Evolutionary conservation across 2,329 filamentous ascomycete genomes (phyloP).

Genomic region (Epichloe gansuensis): DNA sequence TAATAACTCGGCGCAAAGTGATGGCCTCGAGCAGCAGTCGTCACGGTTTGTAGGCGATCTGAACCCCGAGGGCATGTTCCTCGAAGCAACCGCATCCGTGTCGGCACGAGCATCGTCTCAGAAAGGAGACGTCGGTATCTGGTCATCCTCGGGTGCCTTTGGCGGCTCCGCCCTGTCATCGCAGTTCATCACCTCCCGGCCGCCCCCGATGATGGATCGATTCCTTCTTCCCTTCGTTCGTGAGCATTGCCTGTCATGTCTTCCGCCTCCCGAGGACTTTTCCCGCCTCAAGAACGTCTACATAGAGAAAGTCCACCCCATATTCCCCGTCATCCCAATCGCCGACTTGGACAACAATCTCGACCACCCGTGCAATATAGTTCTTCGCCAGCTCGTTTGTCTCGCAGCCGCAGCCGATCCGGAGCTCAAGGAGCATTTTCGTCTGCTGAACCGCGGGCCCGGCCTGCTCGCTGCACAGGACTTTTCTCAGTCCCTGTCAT

Average conservation of each 20-base stretch:
- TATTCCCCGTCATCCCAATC: constrained; percentile 38
- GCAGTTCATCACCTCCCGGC: constrained; percentile 25
- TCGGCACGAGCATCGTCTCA: constrained; percentile 25
- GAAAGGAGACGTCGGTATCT: constrained; percentile 43
- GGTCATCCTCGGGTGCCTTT: constrained; percentile 28
- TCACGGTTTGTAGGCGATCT: constrained; percentile 45
- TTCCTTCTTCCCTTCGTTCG: constrained; percentile 30
- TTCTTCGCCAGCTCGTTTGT: constrained; percentile 41
- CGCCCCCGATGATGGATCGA: constrained; percentile 26
- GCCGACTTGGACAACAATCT: constrained; percentile 17
- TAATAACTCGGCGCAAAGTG: not conserved
- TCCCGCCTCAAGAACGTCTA: constrained; percentile 32
- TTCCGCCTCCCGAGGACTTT: constrained; percentile 35
- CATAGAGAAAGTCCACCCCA: constrained; percentile 39
- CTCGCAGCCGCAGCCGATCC: constrained; percentile 40
- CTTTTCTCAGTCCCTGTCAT: constrained; percentile 35
- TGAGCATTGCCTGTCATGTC: constrained; percentile 32
- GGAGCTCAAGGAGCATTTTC: constrained; percentile 30
- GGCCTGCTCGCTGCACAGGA: constrained; percentile 30
- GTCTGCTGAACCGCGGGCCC: constrained; percentile 26
- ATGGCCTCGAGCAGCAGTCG: constrained; percentile 11
- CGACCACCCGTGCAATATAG: constrained; percentile 24
- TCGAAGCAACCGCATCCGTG: constrained; percentile 34
- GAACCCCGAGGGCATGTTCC: constrained; percentile 47
- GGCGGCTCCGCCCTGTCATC: constrained; percentile 16